Evolutionary conservation across 257 asterid genomes (phyloP).

Genomic region (Solanum bulbocastanum): DNA sequence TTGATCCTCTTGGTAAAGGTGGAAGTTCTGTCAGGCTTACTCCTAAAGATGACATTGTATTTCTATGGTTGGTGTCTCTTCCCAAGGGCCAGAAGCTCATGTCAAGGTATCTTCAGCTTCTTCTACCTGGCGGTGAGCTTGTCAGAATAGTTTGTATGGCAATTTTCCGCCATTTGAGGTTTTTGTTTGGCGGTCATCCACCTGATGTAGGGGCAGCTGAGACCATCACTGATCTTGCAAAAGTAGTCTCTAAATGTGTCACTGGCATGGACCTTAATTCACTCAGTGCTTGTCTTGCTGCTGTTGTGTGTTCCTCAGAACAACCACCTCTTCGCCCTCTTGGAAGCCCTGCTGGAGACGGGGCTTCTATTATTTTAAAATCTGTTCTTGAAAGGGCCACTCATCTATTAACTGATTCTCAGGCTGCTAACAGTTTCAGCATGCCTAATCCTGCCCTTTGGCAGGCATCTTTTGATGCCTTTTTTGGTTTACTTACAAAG

Average conservation of each 20-base stretch:
- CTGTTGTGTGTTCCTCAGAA: constrained; percentile 37
- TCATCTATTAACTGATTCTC: constrained; percentile 27
- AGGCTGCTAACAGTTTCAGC: constrained; percentile 21
- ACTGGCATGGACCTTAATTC: constrained; percentile 34
- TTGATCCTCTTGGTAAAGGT: constrained; percentile 34
- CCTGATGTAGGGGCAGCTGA: constrained; percentile 23
- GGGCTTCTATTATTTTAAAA: constrained; percentile 33
- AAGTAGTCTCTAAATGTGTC: constrained; percentile 16
- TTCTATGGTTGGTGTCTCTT: constrained; percentile 33
- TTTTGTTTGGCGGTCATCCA: constrained; percentile 25
- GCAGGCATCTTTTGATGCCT: constrained; percentile 45
- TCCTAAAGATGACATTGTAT: constrained; percentile 34
- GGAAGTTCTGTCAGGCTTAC: constrained; percentile 20
- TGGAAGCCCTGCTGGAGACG: constrained; percentile 45
- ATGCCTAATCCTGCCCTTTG: constrained; percentile 33
- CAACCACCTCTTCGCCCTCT: constrained; percentile 44
- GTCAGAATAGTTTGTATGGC: constrained; percentile 42
- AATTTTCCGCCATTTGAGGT: constrained; percentile 29
- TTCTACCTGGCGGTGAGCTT: constrained; percentile 34
- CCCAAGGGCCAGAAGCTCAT: constrained; percentile 40
- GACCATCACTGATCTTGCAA: constrained; percentile 19
- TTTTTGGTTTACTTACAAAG: constrained; percentile 28
- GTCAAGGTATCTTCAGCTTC: constrained; percentile 31
- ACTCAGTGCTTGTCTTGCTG: constrained; percentile 38
- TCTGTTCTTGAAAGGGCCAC: constrained; percentile 41